Conservation (phyloP, 192 early-diverging fungal genomes). For the Backusella tuberculispora region DNA sequence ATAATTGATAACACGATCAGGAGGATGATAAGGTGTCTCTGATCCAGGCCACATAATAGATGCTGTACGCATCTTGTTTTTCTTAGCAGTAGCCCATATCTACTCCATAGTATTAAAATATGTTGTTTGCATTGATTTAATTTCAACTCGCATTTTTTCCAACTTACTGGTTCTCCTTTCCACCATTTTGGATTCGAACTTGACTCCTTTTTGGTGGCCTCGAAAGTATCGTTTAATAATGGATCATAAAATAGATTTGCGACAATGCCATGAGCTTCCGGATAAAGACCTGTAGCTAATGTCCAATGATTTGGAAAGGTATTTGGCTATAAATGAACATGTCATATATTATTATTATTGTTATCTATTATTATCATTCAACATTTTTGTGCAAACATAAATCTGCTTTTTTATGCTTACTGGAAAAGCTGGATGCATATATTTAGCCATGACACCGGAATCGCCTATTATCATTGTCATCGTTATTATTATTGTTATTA, state of each 20-base stretch:
- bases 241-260: slow-evolving; percentile 84
- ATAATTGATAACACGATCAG: slow-evolving; percentile 71
- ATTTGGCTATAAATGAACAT: slow-evolving; percentile 45
- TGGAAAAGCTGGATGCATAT: slow-evolving; percentile 75
- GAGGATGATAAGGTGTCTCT: slow-evolving; percentile 53
- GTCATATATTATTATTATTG: not conserved
- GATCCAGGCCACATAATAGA: slow-evolving; percentile 92
- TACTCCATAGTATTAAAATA: not conserved
- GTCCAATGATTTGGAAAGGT: slow-evolving; percentile 97
- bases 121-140: not conserved
- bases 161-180: slow-evolving; percentile 80
- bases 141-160: not conserved
- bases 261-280: slow-evolving; percentile 91
- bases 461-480: not conserved
- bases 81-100: slow-evolving; percentile 87
- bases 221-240: slow-evolving; percentile 69
- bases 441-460: slow-evolving; percentile 55
- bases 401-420: slow-evolving; percentile 31
- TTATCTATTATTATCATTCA: not conserved
- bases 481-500: not conserved
- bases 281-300: slow-evolving; percentile 89
- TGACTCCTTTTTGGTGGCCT: slow-evolving; percentile 65
- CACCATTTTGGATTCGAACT: slow-evolving; percentile 79
- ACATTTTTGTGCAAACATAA: not conserved
- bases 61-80: slow-evolving; percentile 65